phyloP scores from a whole-genome alignment of 306 rosid genomes.

The Dicorynia guianensis region DNA sequence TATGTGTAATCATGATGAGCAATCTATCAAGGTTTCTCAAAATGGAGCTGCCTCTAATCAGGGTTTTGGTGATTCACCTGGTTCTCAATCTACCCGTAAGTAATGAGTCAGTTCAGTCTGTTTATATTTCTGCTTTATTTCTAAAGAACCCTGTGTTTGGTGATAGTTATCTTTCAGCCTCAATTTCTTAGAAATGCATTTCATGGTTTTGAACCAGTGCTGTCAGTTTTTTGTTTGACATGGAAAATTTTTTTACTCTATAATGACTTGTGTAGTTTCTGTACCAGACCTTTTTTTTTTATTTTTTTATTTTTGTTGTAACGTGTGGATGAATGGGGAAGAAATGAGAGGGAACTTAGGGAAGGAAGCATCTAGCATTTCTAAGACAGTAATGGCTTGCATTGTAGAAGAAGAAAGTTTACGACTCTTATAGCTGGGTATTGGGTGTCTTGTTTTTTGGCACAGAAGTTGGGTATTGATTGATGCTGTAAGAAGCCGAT shows the following conservation, averaged over 20 bases:
- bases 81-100: slow-evolving; percentile 63
- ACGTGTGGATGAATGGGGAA: background rate
- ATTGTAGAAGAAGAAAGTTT: too few species aligned
- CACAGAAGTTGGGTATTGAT: too few species aligned
- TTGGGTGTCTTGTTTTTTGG: too few species aligned
- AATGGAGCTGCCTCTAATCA: slow-evolving; percentile 81
- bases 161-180: slow-evolving; percentile 31
- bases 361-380: background rate
- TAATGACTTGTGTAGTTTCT: background rate
- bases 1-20: slow-evolving; percentile 29
- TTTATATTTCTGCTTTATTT: slow-evolving; percentile 16
- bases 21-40: slow-evolving; percentile 66
- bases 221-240: background rate
- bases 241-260: background rate
- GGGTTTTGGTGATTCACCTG: slow-evolving; percentile 51
- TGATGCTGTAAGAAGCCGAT: too few species aligned
- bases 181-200: slow-evolving; percentile 35
- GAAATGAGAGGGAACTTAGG: background rate
- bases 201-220: slow-evolving; percentile 16
- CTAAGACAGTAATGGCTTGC: too few species aligned
- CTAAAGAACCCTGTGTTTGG: slow-evolving; percentile 12
- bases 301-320: too few species aligned
- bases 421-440: too few species aligned
- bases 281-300: too few species aligned
- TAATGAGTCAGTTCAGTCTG: slow-evolving; percentile 33